A percentile compares a stretch with the other conserved stretches of the same genome.
phyloP scores from a whole-genome alignment of 169 alveolate species.

The Plasmodium inui region DNA sequence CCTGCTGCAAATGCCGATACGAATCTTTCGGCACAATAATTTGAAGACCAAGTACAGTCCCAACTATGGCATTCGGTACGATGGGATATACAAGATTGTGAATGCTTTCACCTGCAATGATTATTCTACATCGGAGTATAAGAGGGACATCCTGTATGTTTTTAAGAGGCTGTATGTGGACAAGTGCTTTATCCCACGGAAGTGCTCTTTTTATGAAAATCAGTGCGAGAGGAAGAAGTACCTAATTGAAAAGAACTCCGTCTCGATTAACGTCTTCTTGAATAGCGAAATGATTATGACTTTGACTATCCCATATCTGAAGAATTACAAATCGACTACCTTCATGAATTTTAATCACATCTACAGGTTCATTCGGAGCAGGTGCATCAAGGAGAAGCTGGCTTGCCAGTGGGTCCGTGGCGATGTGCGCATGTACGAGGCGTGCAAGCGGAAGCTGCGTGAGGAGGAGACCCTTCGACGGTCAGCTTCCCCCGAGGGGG shows the following conservation, averaged over 20 bases:
- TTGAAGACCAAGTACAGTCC: conserved; percentile 57
- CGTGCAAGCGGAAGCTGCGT: conserved; percentile 5
- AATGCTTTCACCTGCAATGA: conserved; percentile 59
- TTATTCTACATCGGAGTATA: conserved; percentile 53
- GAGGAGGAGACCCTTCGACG: not conserved
- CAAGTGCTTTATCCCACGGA: conserved; percentile 55
- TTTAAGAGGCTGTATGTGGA: conserved; percentile 68
- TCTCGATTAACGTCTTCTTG: conserved; percentile 35
- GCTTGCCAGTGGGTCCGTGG: conserved; percentile 26
- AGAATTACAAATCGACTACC: conserved; percentile 60
- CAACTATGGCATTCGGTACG: conserved; percentile 54
- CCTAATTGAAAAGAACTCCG: conserved; percentile 46
- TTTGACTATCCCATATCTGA: conserved; percentile 38
- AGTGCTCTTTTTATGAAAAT: conserved; percentile 12
- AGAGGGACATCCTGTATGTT: conserved; percentile 52
- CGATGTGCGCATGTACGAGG: conserved; percentile 26
- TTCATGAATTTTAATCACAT: conserved; percentile 62
- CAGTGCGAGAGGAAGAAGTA: conserved; percentile 35
- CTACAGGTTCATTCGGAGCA: conserved; percentile 29
- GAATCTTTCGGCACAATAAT: conserved; percentile 56
- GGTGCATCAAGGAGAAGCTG: conserved; percentile 18
- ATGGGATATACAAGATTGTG: conserved; percentile 55
- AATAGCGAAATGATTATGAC: conserved; percentile 46
- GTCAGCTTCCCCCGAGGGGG: not conserved
- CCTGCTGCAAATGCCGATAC: conserved; percentile 46